Evolutionary conservation across 495 filamentous ascomycete genomes (phyloP).

Genomic region (Amphirosellinia nigrospora): DNA sequence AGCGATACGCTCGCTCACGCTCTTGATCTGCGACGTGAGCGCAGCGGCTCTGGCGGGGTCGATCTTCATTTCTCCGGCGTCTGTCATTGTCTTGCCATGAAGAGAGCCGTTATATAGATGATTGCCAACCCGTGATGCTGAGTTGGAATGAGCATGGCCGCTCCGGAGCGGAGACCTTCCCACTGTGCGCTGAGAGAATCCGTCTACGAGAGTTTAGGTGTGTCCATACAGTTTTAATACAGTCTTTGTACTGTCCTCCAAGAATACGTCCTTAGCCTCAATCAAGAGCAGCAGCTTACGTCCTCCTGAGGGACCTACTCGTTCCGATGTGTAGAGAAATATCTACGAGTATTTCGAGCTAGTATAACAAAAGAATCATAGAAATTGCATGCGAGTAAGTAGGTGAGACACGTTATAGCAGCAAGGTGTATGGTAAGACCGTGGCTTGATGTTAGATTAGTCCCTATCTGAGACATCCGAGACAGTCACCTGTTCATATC

Average conservation of each 20-base stretch:
- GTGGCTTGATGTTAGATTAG: not conserved
- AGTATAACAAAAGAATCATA: not conserved
- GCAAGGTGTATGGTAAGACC: too few species aligned
- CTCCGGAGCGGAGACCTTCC: constrained; percentile 7
- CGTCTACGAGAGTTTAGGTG: not conserved
- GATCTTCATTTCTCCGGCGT: constrained; percentile 58
- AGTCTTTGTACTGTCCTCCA: constrained; percentile 22
- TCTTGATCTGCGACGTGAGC: constrained; percentile 53
- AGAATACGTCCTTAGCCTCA: too few species aligned
- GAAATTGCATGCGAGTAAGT: not conserved
- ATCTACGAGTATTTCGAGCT: not conserved
- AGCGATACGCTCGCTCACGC: constrained; percentile 52
- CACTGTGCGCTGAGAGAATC: constrained; percentile 16
- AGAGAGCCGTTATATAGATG: constrained; percentile 2
- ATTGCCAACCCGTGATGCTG: not conserved
- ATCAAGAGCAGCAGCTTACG: not conserved
- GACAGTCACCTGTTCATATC: not conserved
- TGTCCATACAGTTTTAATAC: constrained; percentile 31
- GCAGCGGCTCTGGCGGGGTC: constrained; percentile 56
- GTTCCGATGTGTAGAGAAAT: not conserved
- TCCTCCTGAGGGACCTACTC: not conserved
- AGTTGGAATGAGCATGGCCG: constrained; percentile 14
- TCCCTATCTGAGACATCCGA: not conserved
- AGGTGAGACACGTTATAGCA: not conserved
- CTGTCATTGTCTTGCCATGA: constrained; percentile 41